Evolutionary conservation across 2,329 filamentous ascomycete genomes (phyloP).

Genomic region (Xylariaceae sp.): DNA sequence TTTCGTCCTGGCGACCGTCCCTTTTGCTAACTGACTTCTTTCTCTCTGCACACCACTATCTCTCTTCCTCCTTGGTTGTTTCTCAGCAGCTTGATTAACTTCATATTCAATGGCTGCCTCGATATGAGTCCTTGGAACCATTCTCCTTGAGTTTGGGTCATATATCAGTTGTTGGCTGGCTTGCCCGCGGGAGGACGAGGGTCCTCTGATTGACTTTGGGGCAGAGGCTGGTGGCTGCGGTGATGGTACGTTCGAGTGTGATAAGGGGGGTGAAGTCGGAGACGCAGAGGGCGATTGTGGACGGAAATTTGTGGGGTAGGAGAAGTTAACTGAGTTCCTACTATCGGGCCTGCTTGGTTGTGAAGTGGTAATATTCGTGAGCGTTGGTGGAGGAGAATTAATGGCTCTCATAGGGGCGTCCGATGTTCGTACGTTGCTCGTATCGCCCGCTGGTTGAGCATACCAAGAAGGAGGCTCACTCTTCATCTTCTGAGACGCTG

Average conservation of each 20-base stretch:
- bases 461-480: conserved; percentile 56
- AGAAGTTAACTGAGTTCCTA: conserved; percentile 62
- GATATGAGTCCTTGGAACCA: conserved; percentile 53
- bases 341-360: conserved; percentile 53
- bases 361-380: conserved; percentile 32
- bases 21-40: conserved; percentile 56
- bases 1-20: conserved; percentile 58
- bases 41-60: conserved; percentile 42
- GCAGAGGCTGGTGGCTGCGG: conserved; percentile 27
- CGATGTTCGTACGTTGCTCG: conserved; percentile 52
- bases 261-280: conserved; percentile 31
- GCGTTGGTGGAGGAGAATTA: conserved; percentile 41
- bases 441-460: conserved; percentile 51
- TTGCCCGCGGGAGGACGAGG: conserved; percentile 26
- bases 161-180: conserved; percentile 56
- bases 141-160: conserved; percentile 69
- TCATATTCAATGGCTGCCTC: conserved; percentile 49
- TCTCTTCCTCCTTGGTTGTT: conserved; percentile 50
- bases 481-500: conserved; percentile 59
- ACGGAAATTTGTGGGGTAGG: conserved; percentile 56
- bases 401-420: conserved; percentile 49
- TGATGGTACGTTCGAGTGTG: conserved; percentile 27
- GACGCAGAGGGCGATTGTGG: conserved; percentile 48
- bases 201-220: conserved; percentile 32
- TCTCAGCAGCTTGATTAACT: conserved; percentile 48